Evolutionary conservation across 2,329 filamentous ascomycete species (phyloP), one percentile per base, ranked within the genome.

Genomic region (Rutstroemia sydowiana): DNA sequence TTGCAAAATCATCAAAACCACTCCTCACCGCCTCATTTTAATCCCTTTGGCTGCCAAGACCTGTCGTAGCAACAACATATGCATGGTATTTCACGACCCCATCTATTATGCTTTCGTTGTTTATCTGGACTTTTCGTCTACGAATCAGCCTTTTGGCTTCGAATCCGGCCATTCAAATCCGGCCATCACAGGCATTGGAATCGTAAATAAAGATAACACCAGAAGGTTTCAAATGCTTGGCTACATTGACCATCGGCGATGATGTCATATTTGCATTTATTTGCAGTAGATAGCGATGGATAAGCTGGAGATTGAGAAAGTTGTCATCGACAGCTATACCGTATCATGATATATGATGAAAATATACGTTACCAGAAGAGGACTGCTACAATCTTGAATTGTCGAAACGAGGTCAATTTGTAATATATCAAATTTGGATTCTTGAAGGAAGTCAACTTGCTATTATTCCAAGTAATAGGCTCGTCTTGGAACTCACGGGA

Each of bases 401-500:
- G 73, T 51, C 4, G 48, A 51, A 20, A 51, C 31, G 16, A 53
- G 36, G 9, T 53, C 53, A n/a, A 13, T 49, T 20, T 55, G 48
- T 10, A 48, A 41, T 16, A 9, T 43, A 37, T 54, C 52, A 20
- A 48, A 37, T 6, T 45, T 36, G 2, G 52, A 54, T 49, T 0
- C 37, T 18, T 31, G 48, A 13, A 51, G 31, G 18, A 52, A 52
- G n/a, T 78, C 76, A 3, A 39, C 68, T 76, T 0, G 76, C 72
- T 0, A 82, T 64, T 28, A 82, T 74, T 1, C 78, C 79, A 43
- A 82, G 79, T 0, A 83, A 65, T 0, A 79, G 79, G 1, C 75
- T 79, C 5, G 73, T 67, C 0, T 75, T 62, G 1, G 74, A 66
- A 13, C 48, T 51, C 18, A 51, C 48, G 48, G n/a, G 48, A 51